Percentiles rank a stretch among this genome's conserved stretches.
These are phyloP conservation scores for Jimgerdemannia lactiflua DNA, from an alignment of 192 early-diverging fungal species.

Conservation along the genomic window DNA sequence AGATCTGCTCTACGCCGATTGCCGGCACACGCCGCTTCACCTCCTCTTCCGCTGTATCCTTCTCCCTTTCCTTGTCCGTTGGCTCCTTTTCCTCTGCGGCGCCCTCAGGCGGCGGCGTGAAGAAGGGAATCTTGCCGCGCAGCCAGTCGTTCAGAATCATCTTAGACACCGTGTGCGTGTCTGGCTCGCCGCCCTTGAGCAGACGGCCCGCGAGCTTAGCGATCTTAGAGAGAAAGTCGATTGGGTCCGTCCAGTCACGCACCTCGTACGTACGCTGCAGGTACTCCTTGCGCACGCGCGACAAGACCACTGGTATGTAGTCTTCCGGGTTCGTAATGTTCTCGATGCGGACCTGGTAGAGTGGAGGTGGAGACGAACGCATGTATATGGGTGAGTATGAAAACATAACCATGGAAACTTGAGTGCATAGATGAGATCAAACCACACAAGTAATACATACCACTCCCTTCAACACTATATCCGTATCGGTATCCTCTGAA, in stretches of 20 bases:
- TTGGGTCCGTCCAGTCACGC: constrained; percentile 76
- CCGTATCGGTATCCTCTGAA: constrained; percentile 85
- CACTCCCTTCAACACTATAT: constrained; percentile 97
- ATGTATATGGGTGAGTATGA: not conserved
- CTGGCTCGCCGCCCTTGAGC: constrained; percentile 96
- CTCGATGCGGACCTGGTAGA: constrained; percentile 65
- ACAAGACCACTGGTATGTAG: constrained; percentile 80
- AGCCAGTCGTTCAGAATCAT: constrained; percentile 99
- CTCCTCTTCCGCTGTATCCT: constrained; percentile 5
- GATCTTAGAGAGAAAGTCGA: constrained; percentile 91
- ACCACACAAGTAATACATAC: constrained; percentile 32
- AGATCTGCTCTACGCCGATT: constrained; percentile 76
- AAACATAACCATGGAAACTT: too few relatives aligned
- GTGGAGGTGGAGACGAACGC: not conserved
- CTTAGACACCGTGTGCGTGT: constrained; percentile 85
- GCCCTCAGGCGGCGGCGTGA: constrained; percentile 71
- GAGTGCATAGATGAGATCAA: not conserved
- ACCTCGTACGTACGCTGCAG: constrained; percentile 90
- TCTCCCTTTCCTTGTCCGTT: constrained; percentile 16
- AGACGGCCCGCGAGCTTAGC: constrained; percentile 87
- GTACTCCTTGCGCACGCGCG: constrained; percentile 87
- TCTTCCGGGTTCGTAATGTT: constrained; percentile 89
- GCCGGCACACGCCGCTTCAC: constrained; percentile 22
- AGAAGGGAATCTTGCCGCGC: constrained; percentile 96
- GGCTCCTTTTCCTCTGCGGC: constrained; percentile 13